phyloP scores from a whole-genome alignment of 139 green algal genomes.

The Picochlorum sp. region DNA sequence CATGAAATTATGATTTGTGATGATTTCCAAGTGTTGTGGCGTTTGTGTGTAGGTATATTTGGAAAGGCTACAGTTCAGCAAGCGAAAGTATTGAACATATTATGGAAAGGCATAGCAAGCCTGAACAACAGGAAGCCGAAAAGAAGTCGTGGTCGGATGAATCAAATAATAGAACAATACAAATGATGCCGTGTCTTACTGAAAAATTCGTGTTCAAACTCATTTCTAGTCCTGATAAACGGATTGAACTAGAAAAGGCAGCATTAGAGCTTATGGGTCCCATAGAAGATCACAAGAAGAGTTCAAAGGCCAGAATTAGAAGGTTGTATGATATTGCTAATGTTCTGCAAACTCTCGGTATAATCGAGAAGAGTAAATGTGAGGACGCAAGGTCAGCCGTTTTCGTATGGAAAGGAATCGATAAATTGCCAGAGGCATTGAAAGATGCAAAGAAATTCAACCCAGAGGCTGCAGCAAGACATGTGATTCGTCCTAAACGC shows the following conservation, averaged over 20 bases:
- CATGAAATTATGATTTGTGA: not conserved
- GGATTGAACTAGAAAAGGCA: constrained; percentile 35
- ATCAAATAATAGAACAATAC: constrained; percentile 33
- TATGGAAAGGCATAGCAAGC: no score
- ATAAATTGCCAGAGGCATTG: no score
- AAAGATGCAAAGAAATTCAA: no score
- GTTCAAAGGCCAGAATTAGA: constrained; percentile 50
- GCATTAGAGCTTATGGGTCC: constrained; percentile 29
- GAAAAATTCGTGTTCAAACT: constrained; percentile 55
- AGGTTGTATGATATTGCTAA: constrained; percentile 72
- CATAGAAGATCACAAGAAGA: constrained; percentile 10
- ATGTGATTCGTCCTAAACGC: no score
- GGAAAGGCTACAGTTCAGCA: no score
- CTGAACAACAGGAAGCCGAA: no score
- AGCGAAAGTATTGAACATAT: no score
- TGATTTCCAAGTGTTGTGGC: not conserved
- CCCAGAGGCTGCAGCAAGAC: no score
- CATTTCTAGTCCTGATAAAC: constrained; percentile 5
- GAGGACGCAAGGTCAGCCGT: no score
- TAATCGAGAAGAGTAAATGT: constrained; percentile 8
- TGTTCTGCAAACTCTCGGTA: constrained; percentile 26
- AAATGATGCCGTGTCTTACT: constrained; percentile 37
- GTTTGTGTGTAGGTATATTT: no score
- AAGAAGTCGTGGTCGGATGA: no score
- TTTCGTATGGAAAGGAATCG: no score